phyloP scores from a whole-genome alignment of 2,329 filamentous ascomycete species.

The Phaeosphaeria sp. region DNA sequence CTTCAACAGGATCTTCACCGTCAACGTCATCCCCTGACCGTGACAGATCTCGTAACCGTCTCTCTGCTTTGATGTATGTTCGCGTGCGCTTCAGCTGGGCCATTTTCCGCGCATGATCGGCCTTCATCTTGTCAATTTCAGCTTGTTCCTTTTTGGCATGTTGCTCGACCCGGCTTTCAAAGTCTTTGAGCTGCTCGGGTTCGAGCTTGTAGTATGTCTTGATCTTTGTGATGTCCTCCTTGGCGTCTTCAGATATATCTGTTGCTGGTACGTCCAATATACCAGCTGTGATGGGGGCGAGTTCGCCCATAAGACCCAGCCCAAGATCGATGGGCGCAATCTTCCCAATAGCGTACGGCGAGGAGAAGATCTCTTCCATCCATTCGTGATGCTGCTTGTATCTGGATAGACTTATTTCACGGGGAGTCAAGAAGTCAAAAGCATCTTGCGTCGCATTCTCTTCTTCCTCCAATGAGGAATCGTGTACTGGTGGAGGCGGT shows the following conservation, averaged over 20 bases:
- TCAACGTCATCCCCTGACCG: constrained; percentile 49
- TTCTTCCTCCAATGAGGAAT: constrained; percentile 76
- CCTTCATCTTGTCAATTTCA: constrained; percentile 86
- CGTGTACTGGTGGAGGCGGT: constrained; percentile 48
- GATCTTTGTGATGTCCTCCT: constrained; percentile 36
- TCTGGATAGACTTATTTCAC: constrained; percentile 84
- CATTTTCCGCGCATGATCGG: constrained; percentile 77
- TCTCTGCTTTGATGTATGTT: constrained; percentile 75
- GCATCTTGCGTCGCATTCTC: constrained; percentile 88
- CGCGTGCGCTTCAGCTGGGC: constrained; percentile 75
- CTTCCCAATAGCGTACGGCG: constrained; percentile 83
- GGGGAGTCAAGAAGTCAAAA: constrained; percentile 86
- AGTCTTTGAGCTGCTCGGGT: constrained; percentile 79
- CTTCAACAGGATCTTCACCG: constrained; percentile 64
- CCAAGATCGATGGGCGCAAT: constrained; percentile 89
- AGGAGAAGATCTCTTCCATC: constrained; percentile 97
- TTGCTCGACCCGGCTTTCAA: constrained; percentile 77
- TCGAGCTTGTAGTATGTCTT: constrained; percentile 73
- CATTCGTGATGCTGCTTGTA: constrained; percentile 97
- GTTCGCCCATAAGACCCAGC: constrained; percentile 77
- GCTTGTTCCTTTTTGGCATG: constrained; percentile 75
- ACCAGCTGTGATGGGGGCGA: constrained; percentile 81
- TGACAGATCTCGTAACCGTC: constrained; percentile 72
- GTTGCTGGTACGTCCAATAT: constrained; percentile 71
- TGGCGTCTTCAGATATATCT: constrained; percentile 32